These are phyloP conservation scores for Camellia granthamiana DNA, from an alignment of 148 eudicot species.

Conservation along the genomic window DNA sequence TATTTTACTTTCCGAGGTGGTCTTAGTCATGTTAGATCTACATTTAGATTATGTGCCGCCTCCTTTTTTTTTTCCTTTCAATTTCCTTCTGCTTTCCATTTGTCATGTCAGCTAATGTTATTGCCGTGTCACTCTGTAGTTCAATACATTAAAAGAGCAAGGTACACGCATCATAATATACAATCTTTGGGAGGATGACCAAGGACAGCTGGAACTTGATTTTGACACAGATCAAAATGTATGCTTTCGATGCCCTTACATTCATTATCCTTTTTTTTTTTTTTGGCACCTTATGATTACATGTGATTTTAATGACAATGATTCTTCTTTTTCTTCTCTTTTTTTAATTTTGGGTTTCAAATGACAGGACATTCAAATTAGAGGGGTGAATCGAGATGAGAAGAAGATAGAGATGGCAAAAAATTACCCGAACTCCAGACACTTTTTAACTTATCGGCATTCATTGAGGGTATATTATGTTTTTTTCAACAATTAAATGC, in stretches of 20 bases:
- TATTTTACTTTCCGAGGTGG: background rate
- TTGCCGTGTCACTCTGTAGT: slow-evolving; percentile 29
- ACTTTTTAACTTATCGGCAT: slow-evolving; percentile 63
- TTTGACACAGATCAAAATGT: slow-evolving; percentile 56
- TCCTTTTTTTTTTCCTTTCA: background rate
- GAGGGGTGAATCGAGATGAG: slow-evolving; percentile 66
- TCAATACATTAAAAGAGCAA: slow-evolving; percentile 44
- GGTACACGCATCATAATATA: slow-evolving; percentile 66
- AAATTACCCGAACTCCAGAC: slow-evolving; percentile 56
- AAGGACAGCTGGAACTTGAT: slow-evolving; percentile 63
- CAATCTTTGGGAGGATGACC: slow-evolving; percentile 81
- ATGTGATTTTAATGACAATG: background rate
- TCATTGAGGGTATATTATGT: slow-evolving; percentile 53
- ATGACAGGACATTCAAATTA: slow-evolving; percentile 65
- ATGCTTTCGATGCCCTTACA: slow-evolving; percentile 3
- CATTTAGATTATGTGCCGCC: too few relatives aligned
- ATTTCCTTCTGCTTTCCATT: background rate
- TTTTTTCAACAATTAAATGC: background rate
- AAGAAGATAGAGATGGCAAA: slow-evolving; percentile 61
- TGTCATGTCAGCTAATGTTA: background rate
- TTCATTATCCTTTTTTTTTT: background rate
- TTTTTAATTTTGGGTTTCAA: background rate
- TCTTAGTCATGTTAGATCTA: background rate
- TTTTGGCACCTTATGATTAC: background rate
- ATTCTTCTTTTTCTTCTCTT: background rate